Evolutionary conservation across 768 basidiomycete genomes (phyloP).

Genomic region (Sistotremastrum niveocremeum): DNA sequence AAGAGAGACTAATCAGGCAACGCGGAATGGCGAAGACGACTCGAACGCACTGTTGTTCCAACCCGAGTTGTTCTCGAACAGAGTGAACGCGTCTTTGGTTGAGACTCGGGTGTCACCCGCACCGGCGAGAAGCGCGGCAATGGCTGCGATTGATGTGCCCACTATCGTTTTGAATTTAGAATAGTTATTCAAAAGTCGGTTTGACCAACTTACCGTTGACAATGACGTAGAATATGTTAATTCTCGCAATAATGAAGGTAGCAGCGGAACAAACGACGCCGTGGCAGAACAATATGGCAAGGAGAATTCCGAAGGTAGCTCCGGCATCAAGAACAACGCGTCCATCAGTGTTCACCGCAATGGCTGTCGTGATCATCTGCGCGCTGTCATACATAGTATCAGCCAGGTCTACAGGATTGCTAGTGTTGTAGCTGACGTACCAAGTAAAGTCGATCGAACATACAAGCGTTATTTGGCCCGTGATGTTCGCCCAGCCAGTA

Average conservation of each 20-base stretch:
- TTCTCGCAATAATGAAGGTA: conserved; percentile 45
- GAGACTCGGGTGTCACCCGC: conserved; percentile 44
- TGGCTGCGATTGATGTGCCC: conserved; percentile 50
- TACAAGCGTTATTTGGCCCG: conserved; percentile 55
- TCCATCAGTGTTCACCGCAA: conserved; percentile 47
- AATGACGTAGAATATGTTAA: conserved; percentile 58
- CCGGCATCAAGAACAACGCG: conserved; percentile 36
- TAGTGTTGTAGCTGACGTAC: conserved; percentile 14
- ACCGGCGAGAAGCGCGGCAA: conserved; percentile 42
- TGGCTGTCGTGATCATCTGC: conserved; percentile 65
- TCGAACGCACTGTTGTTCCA: conserved; percentile 39
- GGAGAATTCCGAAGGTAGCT: conserved; percentile 52
- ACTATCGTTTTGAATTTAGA: conserved; percentile 22
- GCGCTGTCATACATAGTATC: conserved; percentile 25
- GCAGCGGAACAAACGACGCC: conserved; percentile 61
- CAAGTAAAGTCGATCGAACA: conserved; percentile 67
- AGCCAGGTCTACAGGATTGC: not conserved
- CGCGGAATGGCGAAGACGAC: conserved; percentile 8
- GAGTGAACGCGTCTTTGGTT: conserved; percentile 51
- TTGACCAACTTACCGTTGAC: conserved; percentile 36
- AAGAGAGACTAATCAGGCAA: not conserved
- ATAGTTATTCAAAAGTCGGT: not conserved
- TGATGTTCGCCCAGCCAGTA: conserved; percentile 57
- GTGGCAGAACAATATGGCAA: conserved; percentile 52
- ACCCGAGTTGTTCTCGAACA: conserved; percentile 59